Base-by-base conservation (phyloP, 2,329 filamentous ascomycete species). In the Fusarium sp. region DNA sequence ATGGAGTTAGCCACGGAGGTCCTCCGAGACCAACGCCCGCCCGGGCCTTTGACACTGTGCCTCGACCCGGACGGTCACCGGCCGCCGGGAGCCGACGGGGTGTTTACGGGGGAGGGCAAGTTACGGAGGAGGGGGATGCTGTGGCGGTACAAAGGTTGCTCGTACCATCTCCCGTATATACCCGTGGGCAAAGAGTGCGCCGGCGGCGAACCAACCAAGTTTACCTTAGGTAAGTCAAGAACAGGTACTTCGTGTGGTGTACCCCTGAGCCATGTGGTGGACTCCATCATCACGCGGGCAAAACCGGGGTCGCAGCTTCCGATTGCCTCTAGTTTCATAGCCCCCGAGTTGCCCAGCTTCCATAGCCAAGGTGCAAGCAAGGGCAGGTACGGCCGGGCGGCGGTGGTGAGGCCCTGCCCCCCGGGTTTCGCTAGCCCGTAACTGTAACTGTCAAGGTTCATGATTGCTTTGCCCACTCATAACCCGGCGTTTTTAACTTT, bases 261-360 rank as follows among this genome's bases (percentile, higher is more conserved):
- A 64, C 62, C 50, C 50, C n/a, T 27, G 35, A n/a, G 29, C 59
- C 35, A 65, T 33, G 48, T 67, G 64, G n/a, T 35, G 27, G 24
- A 27, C 45, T 41, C 33, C 48, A 22, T 72, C 56, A 52, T 76
- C 67, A 74, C 65, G 69, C 76, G 76, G 76, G 76, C 73, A 59
- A 78, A 78, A 69, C 69, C 76, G 76, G 76, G 76, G 75, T 75
- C 41, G 56, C 50, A 43, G 69, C 62, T 74, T 71, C 65, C 70
- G 48, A 58, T 64, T 41, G 33, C 37, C 48, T 70, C 71, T 74
- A 73, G 68, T 65, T 68, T 76, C 66, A 71, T 70, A 65, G 37
- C 37, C 48, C 68, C 71, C 73, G n/a, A 71, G 66, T 64, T 68
- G 74, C 66, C 73, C 74, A 68, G 66, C 24, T 63, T 73, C 70